phyloP scores from a whole-genome alignment of 495 filamentous ascomycete genomes.

The Friedmanniomyces endolithicus region DNA sequence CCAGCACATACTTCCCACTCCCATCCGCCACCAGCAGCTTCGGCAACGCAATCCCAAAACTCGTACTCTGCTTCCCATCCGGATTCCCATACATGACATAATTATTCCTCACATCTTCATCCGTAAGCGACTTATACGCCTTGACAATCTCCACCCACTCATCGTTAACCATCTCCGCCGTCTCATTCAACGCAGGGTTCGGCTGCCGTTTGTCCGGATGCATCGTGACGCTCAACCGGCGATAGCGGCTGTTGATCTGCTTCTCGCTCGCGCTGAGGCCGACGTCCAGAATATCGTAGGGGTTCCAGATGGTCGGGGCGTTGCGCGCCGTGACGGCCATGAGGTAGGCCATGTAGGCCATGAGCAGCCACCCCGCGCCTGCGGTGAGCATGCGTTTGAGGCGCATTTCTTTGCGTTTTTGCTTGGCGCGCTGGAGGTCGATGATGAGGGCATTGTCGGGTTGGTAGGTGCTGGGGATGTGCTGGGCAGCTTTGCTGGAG shows the following conservation, averaged over 20 bases:
- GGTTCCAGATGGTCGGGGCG: constrained; percentile 76
- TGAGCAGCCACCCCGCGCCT: constrained; percentile 63
- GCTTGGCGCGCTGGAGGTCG: constrained; percentile 70
- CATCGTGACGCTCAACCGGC: constrained; percentile 67
- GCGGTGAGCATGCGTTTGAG: constrained; percentile 74
- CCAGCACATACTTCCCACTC: constrained; percentile 86
- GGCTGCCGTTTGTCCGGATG: constrained; percentile 87
- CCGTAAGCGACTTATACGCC: constrained; percentile 92
- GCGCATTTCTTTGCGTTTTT: constrained; percentile 79
- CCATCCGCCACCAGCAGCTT: constrained; percentile 86
- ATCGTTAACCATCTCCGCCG: constrained; percentile 69
- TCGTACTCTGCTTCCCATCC: constrained; percentile 94
- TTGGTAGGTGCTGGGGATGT: constrained; percentile 64
- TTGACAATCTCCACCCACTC: constrained; percentile 89
- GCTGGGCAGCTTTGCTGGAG: constrained; percentile 53
- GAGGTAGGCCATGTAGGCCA: constrained; percentile 86
- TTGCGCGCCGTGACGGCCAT: constrained; percentile 68
- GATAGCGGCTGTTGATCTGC: constrained; percentile 80
- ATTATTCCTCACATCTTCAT: constrained; percentile 94
- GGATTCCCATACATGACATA: constrained; percentile 91
- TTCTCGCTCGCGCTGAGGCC: constrained; percentile 78
- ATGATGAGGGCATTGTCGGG: constrained; percentile 74
- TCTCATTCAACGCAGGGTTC: constrained; percentile 78
- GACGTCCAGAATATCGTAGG: constrained; percentile 83
- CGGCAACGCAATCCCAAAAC: constrained; percentile 92